Conservation (phyloP, 768 basidiomycete species). For the Roridomyces roridus region DNA sequence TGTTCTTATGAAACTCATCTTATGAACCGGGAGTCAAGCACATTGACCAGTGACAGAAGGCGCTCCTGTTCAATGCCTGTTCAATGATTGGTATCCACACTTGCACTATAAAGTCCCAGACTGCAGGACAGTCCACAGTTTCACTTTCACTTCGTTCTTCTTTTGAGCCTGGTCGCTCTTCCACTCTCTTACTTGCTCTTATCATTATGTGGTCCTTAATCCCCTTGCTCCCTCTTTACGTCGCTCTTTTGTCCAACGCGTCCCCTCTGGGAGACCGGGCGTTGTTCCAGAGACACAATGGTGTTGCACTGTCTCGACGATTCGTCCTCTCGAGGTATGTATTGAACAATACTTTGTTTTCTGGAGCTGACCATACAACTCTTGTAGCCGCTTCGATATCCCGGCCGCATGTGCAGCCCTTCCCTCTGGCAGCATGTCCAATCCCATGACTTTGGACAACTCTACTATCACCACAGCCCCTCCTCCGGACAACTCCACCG, state of each 20-base stretch:
- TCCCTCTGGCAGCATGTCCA: constrained; percentile 8
- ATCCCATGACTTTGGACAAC: background rate
- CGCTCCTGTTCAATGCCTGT: background rate
- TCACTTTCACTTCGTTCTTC: constrained; percentile 23
- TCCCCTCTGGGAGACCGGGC: constrained; percentile 42
- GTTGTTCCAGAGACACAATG: constrained; percentile 38
- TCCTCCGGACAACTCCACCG: constrained; percentile 14
- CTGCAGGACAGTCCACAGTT: background rate
- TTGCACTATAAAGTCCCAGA: constrained; percentile 14
- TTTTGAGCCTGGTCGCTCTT: constrained; percentile 43
- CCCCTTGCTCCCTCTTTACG: constrained; percentile 34
- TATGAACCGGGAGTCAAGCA: too few species aligned
- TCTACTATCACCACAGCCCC: constrained; percentile 7
- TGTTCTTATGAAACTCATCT: too few species aligned
- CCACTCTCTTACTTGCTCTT: constrained; percentile 23
- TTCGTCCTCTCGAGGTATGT: constrained; percentile 39
- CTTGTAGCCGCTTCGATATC: constrained; percentile 36
- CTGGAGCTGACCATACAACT: background rate
- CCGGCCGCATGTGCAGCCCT: constrained; percentile 40
- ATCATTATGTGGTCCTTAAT: constrained; percentile 37
- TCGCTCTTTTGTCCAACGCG: constrained; percentile 35
- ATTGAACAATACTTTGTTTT: background rate
- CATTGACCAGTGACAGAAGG: background rate
- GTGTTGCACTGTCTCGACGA: constrained; percentile 36
- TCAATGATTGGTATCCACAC: too few species aligned